Conservation (phyloP, 192 early-diverging fungal genomes). For the Podila horticola region DNA sequence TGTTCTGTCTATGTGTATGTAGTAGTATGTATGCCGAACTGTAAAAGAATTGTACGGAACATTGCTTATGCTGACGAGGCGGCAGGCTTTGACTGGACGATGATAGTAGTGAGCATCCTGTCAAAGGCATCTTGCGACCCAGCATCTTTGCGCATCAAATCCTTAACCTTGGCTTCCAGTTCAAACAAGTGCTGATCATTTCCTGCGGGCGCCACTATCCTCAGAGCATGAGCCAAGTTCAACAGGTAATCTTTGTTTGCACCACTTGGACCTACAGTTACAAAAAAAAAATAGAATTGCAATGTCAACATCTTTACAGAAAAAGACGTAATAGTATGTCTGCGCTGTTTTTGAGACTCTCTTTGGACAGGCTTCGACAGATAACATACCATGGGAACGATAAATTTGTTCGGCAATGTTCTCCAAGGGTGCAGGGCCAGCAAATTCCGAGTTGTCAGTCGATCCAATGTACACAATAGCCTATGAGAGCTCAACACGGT, state of each 20-base stretch:
- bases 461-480: constrained; percentile 87
- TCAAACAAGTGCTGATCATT: constrained; percentile 69
- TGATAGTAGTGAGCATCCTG: constrained; percentile 28
- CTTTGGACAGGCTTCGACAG: too few relatives aligned
- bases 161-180: constrained; percentile 63
- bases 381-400: constrained; percentile 58
- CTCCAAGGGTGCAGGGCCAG: constrained; percentile 71
- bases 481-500: constrained; percentile 13
- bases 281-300: neutral
- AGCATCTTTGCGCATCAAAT: constrained; percentile 39
- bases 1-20: too few relatives aligned
- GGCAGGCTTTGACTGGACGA: constrained; percentile 33
- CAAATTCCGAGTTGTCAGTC: constrained; percentile 80
- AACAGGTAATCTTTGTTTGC: constrained; percentile 77
- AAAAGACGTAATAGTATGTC: neutral
- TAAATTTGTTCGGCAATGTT: constrained; percentile 75
- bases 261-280: constrained; percentile 69
- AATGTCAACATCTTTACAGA: constrained; percentile 5
- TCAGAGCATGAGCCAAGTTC: constrained; percentile 70
- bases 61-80: neutral
- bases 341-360: neutral
- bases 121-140: constrained; percentile 44
- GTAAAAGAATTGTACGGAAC: too few relatives aligned
- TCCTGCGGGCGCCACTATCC: constrained; percentile 57
- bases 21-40: too few relatives aligned